Base-by-base conservation (phyloP, 2,329 filamentous ascomycete species). In the Penicillium capsulatum region DNA sequence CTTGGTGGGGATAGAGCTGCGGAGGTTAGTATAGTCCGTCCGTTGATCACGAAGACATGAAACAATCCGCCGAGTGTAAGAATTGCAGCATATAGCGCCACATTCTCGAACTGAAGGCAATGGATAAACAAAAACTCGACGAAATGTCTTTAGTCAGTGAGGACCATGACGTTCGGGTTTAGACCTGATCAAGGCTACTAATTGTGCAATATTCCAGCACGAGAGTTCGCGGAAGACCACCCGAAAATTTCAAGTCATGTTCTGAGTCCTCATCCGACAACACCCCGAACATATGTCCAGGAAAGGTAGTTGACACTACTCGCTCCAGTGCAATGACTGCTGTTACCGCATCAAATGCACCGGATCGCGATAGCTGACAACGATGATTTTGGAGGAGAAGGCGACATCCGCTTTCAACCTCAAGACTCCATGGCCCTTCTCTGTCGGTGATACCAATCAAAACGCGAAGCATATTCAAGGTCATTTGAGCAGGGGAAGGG, bases 51-150 rank as follows among this genome's bases (percentile, higher is more conserved):
- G 34, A 44, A 78, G 79, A 76, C 67, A 74, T 71, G 73, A 76
- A 76, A 82, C 80, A 58, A 58, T 61, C 70, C 84, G 85, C 85
- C 84, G 81, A 81, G 81, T 81, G 77, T 80, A 66, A 89, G 87
- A 94, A 94, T 73, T 94, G 88, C 84, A 83, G 85, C 84, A 53
- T 82, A 78, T 74, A 83, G 75, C 72, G 86, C 86, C 80, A 83
- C 86, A 91, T 92, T 92, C 86, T 90, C 83, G 73, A 76, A 81
- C 80, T 79, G 85, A 66, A 65, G 61, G 60, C 54, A 83, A 55
- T 51, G 58, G 79, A 79, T 42, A 34, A 63, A 57, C 60, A 79
- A 79, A 81, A 74, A 90, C 86, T 90, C 86, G 84, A 86, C 73
- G 71, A 69, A 71, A 81, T 85, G 51, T 48, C 74, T 89, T 91